Evolutionary conservation across 1,139 yeast genomes (phyloP).

Genomic region (Scheffersomyces segobiensis): DNA sequence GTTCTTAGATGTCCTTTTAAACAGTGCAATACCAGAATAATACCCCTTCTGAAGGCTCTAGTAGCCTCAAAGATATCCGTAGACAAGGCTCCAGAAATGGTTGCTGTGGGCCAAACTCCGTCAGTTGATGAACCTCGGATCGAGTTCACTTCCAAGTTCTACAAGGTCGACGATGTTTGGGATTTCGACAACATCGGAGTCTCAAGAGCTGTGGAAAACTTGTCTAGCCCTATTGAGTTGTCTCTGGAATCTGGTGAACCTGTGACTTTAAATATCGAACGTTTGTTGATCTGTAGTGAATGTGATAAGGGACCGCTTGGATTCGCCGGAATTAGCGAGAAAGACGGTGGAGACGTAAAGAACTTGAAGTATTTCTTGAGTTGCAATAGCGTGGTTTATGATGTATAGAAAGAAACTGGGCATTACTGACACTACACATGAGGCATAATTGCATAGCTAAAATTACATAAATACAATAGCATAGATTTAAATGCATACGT

Average conservation of each 20-base stretch:
- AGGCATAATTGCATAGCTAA: not conserved
- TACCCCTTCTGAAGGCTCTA: conserved; percentile 23
- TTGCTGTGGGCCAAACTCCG: conserved; percentile 13
- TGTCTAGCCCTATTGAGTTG: conserved; percentile 18
- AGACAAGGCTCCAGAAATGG: conserved; percentile 34
- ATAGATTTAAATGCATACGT: no score
- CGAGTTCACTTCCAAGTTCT: conserved; percentile 23
- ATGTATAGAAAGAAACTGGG: conserved; percentile 8
- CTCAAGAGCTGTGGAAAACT: conserved; percentile 46
- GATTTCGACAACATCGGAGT: conserved; percentile 78
- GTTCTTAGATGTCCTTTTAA: conserved; percentile 38
- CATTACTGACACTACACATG: not conserved
- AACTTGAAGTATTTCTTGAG: conserved; percentile 46
- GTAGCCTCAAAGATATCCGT: conserved; percentile 14
- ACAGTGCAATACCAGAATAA: conserved; percentile 37
- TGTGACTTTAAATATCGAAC: conserved; percentile 35
- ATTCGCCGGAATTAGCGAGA: conserved; percentile 48
- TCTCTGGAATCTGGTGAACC: conserved; percentile 11
- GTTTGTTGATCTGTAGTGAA: conserved; percentile 65
- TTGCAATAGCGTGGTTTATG: conserved; percentile 45
- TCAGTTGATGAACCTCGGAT: not conserved
- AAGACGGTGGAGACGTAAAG: conserved; percentile 28
- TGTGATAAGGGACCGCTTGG: conserved; percentile 79
- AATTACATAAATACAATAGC: not conserved
- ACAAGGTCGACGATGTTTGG: conserved; percentile 60